phyloP scores from a whole-genome alignment of 768 basidiomycete species.

The Lentinus brumalis region DNA sequence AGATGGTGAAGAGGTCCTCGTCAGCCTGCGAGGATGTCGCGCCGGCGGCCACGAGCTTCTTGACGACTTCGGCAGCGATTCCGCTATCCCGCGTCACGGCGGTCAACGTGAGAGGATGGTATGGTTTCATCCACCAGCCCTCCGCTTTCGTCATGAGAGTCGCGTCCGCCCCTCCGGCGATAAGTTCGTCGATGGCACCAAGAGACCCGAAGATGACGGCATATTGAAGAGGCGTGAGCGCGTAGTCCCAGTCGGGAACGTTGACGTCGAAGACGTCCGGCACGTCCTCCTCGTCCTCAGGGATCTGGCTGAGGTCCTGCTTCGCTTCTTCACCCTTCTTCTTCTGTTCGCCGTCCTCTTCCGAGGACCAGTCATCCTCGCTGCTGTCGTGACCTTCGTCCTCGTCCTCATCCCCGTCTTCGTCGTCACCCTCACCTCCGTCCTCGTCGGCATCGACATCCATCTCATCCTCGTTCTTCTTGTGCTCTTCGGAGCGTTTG shows the following conservation, averaged over 20 bases:
- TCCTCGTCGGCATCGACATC: conserved; percentile 24
- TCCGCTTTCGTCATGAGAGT: conserved; percentile 14
- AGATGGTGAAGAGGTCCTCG: conserved; percentile 29
- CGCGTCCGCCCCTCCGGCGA: conserved; percentile 49
- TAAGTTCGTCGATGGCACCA: conserved; percentile 46
- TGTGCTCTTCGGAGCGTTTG: conserved; percentile 10
- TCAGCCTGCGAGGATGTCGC: conserved; percentile 34
- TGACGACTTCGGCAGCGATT: conserved; percentile 27
- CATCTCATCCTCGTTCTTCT: conserved; percentile 14
- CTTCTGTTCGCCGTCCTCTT: conserved; percentile 36
- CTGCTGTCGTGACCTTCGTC: conserved; percentile 21
- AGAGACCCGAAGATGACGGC: conserved; percentile 51
- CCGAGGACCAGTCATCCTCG: conserved; percentile 27
- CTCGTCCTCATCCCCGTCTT: conserved; percentile 2
- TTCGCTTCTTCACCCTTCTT: conserved; percentile 27
- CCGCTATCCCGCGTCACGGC: conserved; percentile 25
- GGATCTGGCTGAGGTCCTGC: conserved; percentile 40
- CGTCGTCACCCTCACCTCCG: conserved; percentile 14
- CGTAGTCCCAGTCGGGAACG: conserved; percentile 59
- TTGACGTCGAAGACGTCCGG: conserved; percentile 61
- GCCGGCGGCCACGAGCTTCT: conserved; percentile 31
- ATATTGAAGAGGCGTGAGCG: conserved; percentile 52
- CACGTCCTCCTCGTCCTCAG: conserved; percentile 49
- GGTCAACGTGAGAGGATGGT: conserved; percentile 34
- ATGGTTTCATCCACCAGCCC: background rate